Conservation (phyloP, 805 yeast genomes). For the Lipomyces orientalis region DNA sequence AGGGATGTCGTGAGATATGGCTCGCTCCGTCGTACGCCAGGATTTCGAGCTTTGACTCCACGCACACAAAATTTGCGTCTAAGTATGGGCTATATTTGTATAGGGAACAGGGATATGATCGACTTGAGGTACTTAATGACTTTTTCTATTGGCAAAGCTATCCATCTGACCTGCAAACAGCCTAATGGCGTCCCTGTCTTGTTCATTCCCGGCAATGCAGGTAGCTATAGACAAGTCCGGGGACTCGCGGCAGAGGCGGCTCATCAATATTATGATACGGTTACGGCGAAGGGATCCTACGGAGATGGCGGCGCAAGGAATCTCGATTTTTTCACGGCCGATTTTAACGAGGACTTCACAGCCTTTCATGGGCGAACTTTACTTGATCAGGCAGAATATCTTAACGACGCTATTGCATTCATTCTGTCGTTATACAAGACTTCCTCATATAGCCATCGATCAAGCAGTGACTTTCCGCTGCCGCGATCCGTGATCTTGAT, state of each 20-base stretch:
- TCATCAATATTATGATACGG: slow-evolving; percentile 53
- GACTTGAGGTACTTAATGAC: slow-evolving; percentile 17
- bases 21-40: slow-evolving; percentile 88
- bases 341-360: slow-evolving; percentile 93
- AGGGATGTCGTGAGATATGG: slow-evolving; percentile 66
- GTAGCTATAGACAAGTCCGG: slow-evolving; percentile 86
- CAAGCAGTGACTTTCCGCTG: slow-evolving; percentile 32
- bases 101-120: slow-evolving; percentile 68
- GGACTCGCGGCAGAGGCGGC: slow-evolving; percentile 89
- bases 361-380: slow-evolving; percentile 95
- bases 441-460: slow-evolving; percentile 38
- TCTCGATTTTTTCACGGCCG: slow-evolving; percentile 87
- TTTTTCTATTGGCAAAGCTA: not conserved
- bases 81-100: slow-evolving; percentile 86
- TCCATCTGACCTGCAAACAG: slow-evolving; percentile 32
- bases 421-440: slow-evolving; percentile 68
- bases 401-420: slow-evolving; percentile 83
- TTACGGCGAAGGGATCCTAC: slow-evolving; percentile 38
- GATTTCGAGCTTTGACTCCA: slow-evolving; percentile 71
- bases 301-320: slow-evolving; percentile 48
- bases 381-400: slow-evolving; percentile 89
- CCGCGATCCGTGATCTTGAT: slow-evolving; percentile 78
- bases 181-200: slow-evolving; percentile 87
- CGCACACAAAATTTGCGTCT: slow-evolving; percentile 71
- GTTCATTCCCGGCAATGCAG: slow-evolving; percentile 98